These are phyloP conservation scores for Zymoseptoria brevis DNA, from an alignment of 2,329 filamentous ascomycete genomes.

Conservation along the genomic window DNA sequence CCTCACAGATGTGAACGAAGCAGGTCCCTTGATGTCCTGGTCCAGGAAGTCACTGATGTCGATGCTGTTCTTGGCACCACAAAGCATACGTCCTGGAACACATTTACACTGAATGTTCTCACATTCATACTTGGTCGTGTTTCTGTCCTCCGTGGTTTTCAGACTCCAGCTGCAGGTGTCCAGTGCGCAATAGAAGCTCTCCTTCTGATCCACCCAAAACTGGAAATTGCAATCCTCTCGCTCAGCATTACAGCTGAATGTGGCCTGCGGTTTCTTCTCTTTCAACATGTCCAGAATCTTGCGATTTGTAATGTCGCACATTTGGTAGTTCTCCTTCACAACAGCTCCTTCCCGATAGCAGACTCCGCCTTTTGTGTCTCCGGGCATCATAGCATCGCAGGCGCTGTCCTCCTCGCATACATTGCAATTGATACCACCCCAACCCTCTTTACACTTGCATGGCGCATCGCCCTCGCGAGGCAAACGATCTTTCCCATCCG, in stretches of 20 bases:
- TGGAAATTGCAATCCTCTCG: slow-evolving; percentile 83
- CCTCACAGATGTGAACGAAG: slow-evolving; percentile 64
- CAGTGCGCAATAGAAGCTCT: slow-evolving; percentile 94
- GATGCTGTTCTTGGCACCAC: slow-evolving; percentile 81
- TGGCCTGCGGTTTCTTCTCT: slow-evolving; percentile 81
- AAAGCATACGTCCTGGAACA: slow-evolving; percentile 85
- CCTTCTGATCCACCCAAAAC: slow-evolving; percentile 90
- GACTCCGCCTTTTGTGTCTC: slow-evolving; percentile 60
- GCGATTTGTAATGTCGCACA: slow-evolving; percentile 93
- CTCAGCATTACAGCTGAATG: slow-evolving; percentile 78
- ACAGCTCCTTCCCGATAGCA: slow-evolving; percentile 89
- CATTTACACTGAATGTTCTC: slow-evolving; percentile 79
- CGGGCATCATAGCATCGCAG: slow-evolving; percentile 81
- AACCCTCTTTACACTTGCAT: slow-evolving; percentile 86
- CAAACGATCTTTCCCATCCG: slow-evolving; percentile 69
- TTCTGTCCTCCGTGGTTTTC: slow-evolving; percentile 60
- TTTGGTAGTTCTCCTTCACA: slow-evolving; percentile 91
- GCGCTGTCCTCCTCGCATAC: slow-evolving; percentile 78
- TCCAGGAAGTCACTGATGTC: slow-evolving; percentile 85
- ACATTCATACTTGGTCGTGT: slow-evolving; percentile 79
- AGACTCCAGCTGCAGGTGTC: slow-evolving; percentile 69
- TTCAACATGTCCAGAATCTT: slow-evolving; percentile 85
- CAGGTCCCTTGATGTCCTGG: slow-evolving; percentile 77
- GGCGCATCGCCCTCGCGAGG: slow-evolving; percentile 57
- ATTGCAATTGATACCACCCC: slow-evolving; percentile 94